Percentiles rank a stretch among this genome's conserved stretches.
Conservation (phyloP, 345 rosid genomes). For the Aquilaria sinensis region DNA sequence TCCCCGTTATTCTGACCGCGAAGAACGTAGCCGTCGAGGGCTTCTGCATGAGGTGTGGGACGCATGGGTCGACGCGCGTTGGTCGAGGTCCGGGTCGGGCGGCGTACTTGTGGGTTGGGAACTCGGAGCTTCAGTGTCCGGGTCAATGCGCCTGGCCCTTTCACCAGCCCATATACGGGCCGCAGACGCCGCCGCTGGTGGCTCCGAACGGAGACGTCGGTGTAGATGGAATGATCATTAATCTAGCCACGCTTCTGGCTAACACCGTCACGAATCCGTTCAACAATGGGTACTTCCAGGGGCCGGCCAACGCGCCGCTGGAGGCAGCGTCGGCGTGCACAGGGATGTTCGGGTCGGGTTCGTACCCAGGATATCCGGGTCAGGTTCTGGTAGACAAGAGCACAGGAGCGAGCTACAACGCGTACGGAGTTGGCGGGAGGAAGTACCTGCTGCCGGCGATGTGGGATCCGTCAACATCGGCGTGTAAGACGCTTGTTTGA, state of each 20-base stretch:
- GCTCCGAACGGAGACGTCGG: slow-evolving; percentile 95
- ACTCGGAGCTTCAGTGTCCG: slow-evolving; percentile 79
- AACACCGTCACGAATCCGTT: slow-evolving; percentile 80
- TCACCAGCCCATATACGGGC: slow-evolving; percentile 89
- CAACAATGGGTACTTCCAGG: slow-evolving; percentile 65
- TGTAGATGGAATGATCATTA: slow-evolving; percentile 86
- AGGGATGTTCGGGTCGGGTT: slow-evolving; percentile 71
- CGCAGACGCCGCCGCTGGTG: slow-evolving; percentile 71
- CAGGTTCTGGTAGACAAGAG: slow-evolving; percentile 51
- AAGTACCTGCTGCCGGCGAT: slow-evolving; percentile 79
- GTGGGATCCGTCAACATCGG: slow-evolving; percentile 78
- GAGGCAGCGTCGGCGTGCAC: slow-evolving; percentile 80
- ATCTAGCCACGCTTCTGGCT: slow-evolving; percentile 67
- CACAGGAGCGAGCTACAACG: slow-evolving; percentile 76
- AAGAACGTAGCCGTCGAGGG: slow-evolving; percentile 77
- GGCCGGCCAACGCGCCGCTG: slow-evolving; percentile 56
- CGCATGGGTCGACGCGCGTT: slow-evolving; percentile 41
- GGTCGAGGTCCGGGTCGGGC: slow-evolving; percentile 26
- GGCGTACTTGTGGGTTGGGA: slow-evolving; percentile 81
- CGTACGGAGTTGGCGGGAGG: slow-evolving; percentile 56
- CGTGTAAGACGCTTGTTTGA: slow-evolving; percentile 50
- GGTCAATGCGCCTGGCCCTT: slow-evolving; percentile 99
- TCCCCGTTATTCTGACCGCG: slow-evolving; percentile 69
- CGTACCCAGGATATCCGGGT: slow-evolving; percentile 85
- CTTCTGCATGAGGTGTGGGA: slow-evolving; percentile 76